Percentiles rank a stretch among this genome's conserved stretches.
Conservation (phyloP, 73 alveolate species). For the Paramecium octaurelia region DNA sequence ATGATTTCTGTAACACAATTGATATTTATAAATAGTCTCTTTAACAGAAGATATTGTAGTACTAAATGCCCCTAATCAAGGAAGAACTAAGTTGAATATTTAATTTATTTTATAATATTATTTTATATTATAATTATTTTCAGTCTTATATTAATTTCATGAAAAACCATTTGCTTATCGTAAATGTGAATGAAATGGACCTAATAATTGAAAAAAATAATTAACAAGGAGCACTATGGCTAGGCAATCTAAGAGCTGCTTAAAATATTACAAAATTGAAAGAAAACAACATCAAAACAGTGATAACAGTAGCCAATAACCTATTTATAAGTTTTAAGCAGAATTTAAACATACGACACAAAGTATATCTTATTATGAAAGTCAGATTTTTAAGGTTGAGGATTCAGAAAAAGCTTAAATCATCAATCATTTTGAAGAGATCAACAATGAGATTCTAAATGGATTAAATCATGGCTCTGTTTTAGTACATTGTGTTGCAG, state of each 20-base stretch:
- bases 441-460: conserved; percentile 55
- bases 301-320: conserved; percentile 14
- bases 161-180: not conserved
- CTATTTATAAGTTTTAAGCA: not conserved
- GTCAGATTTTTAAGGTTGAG: not conserved
- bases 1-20: not conserved
- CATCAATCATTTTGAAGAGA: conserved; percentile 63
- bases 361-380: not conserved
- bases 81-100: not conserved
- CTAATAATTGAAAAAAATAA: not conserved
- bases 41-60: not conserved
- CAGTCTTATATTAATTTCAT: not conserved
- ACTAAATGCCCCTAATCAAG: not conserved
- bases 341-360: not conserved
- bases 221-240: conserved; percentile 11
- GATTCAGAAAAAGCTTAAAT: conserved; percentile 70
- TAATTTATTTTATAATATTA: not conserved
- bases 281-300: not conserved
- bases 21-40: not conserved
- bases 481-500: conserved; percentile 76
- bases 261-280: not conserved
- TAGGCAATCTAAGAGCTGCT: conserved; percentile 30
- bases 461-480: conserved; percentile 74
- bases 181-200: conserved; percentile 2
- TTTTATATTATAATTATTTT: not conserved